These are phyloP conservation scores for Nepenthes mirabilis DNA, from an alignment of 148 eudicot genomes.

Conservation along the genomic window DNA sequence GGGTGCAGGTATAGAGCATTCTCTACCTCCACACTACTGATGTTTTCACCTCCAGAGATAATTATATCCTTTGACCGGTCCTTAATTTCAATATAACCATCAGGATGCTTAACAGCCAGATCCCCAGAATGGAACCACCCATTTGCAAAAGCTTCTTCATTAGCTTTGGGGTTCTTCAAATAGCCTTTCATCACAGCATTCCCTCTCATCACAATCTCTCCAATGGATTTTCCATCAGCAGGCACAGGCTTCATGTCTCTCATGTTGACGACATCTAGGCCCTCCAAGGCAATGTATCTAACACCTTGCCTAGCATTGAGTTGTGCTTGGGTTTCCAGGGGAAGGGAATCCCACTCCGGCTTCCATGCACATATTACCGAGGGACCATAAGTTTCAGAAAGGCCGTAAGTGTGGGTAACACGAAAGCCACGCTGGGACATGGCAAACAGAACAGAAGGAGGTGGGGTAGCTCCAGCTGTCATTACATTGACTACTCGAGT, in stretches of 20 bases:
- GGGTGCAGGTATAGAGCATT: conserved; percentile 59
- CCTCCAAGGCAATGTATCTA: conserved; percentile 52
- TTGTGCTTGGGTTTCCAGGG: conserved; percentile 58
- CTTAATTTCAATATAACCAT: conserved; percentile 78
- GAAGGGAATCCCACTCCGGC: conserved; percentile 82
- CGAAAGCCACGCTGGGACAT: conserved; percentile 73
- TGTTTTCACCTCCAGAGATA: conserved; percentile 92
- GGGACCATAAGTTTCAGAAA: conserved; percentile 86
- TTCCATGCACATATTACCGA: conserved; percentile 89
- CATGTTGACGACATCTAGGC: conserved; percentile 51
- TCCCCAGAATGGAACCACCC: conserved; percentile 96
- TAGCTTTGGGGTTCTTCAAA: conserved; percentile 80
- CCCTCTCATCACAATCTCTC: conserved; percentile 80
- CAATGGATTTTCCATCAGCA: conserved; percentile 67
- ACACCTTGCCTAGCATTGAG: conserved; percentile 85
- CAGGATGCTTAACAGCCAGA: conserved; percentile 77
- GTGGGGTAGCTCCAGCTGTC: conserved; percentile 97
- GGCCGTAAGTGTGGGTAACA: conserved; percentile 87
- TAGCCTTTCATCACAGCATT: conserved; percentile 92
- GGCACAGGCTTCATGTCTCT: conserved; percentile 70
- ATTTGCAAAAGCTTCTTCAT: conserved; percentile 59
- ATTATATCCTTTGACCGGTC: conserved; percentile 92
- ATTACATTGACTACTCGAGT: conserved; percentile 63
- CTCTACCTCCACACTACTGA: conserved; percentile 85
- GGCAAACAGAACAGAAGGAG: conserved; percentile 58